Evolutionary conservation across 768 basidiomycete species (phyloP).

Genomic region (Amanita fuliginea): DNA sequence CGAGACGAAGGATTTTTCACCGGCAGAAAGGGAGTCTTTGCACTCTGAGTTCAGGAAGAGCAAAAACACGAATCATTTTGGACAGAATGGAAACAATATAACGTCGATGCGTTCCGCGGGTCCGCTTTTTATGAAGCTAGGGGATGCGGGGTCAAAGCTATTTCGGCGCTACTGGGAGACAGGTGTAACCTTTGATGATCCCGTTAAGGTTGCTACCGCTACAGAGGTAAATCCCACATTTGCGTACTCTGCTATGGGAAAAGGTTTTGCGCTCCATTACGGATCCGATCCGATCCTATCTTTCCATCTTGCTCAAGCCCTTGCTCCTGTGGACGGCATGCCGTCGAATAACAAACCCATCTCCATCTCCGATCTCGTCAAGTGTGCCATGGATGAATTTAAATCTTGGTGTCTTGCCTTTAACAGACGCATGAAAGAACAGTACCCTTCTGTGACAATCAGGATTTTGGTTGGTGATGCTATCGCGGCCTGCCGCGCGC

Average conservation of each 20-base stretch:
- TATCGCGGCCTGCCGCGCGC: conserved; percentile 24
- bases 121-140: conserved; percentile 16
- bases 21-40: conserved; percentile 12
- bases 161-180: conserved; percentile 28
- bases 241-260: conserved; percentile 26
- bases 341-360: not conserved
- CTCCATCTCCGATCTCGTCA: conserved; percentile 15
- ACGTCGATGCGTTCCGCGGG: conserved; percentile 24
- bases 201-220: conserved; percentile 10
- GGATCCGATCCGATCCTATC: conserved; percentile 28
- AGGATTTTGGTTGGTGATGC: conserved; percentile 32
- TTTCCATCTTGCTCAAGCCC: conserved; percentile 29
- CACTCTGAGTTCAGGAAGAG: conserved; percentile 11
- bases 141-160: conserved; percentile 10
- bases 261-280: conserved; percentile 30
- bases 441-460: conserved; percentile 15
- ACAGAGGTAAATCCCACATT: conserved; percentile 35
- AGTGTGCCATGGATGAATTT: conserved; percentile 23
- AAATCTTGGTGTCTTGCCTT: conserved; percentile 20
- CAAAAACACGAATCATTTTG: conserved; percentile 11
- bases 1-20: conserved; percentile 17
- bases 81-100: not conserved
- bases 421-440: conserved; percentile 7
- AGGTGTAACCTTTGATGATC: conserved; percentile 23
- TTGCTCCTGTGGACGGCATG: conserved; percentile 12